Conservation (phyloP, 805 yeast genomes). For the Starmerella apicola region DNA sequence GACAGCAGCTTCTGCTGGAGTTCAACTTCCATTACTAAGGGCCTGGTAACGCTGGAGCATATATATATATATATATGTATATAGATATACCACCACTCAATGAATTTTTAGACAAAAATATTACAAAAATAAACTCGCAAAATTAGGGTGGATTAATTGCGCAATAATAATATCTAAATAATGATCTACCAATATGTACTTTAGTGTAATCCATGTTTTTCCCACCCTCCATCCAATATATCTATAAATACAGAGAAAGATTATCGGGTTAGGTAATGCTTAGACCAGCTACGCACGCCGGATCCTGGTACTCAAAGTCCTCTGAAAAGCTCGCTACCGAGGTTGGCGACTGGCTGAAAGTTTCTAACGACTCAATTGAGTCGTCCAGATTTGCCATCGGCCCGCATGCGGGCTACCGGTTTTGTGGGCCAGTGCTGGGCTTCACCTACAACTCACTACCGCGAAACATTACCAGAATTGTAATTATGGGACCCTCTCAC, state of each 20-base stretch:
- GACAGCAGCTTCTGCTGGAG: constrained; percentile 53
- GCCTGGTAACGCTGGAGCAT: too few species aligned
- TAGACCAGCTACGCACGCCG: constrained; percentile 75
- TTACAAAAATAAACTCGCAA: too few species aligned
- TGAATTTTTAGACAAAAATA: too few species aligned
- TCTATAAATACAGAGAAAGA: too few species aligned
- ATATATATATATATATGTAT: too few species aligned
- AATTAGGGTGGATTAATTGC: too few species aligned
- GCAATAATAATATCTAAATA: neutral
- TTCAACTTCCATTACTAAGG: constrained; percentile 29
- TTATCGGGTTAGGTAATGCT: too few species aligned
- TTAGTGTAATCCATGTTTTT: too few species aligned
- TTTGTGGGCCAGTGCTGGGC: constrained; percentile 67
- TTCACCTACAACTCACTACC: constrained; percentile 68
- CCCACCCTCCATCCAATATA: too few species aligned
- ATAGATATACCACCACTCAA: too few species aligned
- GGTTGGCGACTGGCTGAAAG: constrained; percentile 35
- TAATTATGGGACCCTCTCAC: constrained; percentile 87
- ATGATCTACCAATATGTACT: too few species aligned
- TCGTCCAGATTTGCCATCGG: constrained; percentile 35
- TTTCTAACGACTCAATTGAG: neutral
- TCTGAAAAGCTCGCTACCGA: constrained; percentile 36
- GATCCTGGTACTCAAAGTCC: constrained; percentile 68
- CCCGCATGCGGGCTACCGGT: constrained; percentile 86
- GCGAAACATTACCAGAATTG: constrained; percentile 44